Evolutionary conservation across 164 flowering plant species (phyloP).

Genomic region (Warburgia ugandensis): DNA sequence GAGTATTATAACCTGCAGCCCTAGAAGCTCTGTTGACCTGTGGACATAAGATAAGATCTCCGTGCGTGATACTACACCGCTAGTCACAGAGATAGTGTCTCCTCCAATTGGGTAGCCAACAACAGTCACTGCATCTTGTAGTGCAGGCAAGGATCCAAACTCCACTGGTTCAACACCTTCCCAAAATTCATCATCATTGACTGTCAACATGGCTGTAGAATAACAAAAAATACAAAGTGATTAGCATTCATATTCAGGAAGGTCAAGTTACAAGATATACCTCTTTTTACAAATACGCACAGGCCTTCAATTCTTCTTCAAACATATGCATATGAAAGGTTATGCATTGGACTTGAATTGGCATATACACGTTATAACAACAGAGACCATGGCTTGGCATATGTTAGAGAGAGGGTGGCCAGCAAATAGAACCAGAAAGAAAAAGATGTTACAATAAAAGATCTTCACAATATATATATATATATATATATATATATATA

Average conservation of each 20-base stretch:
- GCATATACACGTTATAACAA: too few species aligned
- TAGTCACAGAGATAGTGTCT: constrained; percentile 97
- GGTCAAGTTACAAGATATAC: background rate
- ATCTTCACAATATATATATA: too few species aligned
- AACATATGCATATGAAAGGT: too few species aligned
- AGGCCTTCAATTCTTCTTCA: too few species aligned
- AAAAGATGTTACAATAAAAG: too few species aligned
- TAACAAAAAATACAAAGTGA: background rate
- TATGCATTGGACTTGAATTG: too few species aligned
- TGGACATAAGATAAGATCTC: constrained; percentile 96
- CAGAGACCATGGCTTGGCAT: too few species aligned
- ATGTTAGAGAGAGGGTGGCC: too few species aligned
- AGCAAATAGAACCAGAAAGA: too few species aligned
- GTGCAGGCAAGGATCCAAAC: constrained; percentile 84
- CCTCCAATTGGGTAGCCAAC: constrained; percentile 99
- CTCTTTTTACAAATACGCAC: too few species aligned
- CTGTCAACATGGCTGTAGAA: constrained; percentile 84
- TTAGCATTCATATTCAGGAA: background rate
- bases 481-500: too few species aligned
- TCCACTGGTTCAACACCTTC: constrained; percentile 84
- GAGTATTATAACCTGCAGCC: constrained; percentile 75
- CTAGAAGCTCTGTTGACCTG: constrained; percentile 94
- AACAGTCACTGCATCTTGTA: constrained; percentile 98
- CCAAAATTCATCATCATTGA: constrained; percentile 92
- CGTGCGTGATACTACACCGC: constrained; percentile 98